Conservation (phyloP, 2,329 filamentous ascomycete species). For the Podosphaera aphanis region DNA sequence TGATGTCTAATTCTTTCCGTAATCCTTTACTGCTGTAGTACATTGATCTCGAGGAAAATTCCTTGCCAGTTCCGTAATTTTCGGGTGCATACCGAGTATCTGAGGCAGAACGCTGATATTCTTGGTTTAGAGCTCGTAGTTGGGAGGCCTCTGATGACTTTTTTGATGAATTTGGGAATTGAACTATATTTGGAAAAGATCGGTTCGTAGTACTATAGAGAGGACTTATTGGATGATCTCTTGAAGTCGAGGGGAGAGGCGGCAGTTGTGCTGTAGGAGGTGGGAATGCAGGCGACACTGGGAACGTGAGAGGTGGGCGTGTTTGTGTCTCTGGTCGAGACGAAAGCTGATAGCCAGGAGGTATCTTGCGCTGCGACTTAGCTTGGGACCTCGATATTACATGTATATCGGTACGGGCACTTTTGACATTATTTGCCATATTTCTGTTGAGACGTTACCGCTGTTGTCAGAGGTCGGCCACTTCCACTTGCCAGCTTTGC, state of each 20-base stretch:
- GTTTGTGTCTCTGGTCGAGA: not conserved
- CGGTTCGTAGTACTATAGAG: slow-evolving; percentile 5
- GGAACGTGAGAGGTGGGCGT: not conserved
- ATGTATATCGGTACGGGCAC: not conserved
- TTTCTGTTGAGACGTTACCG: not conserved
- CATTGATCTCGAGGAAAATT: slow-evolving; percentile 15
- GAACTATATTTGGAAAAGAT: slow-evolving; percentile 8
- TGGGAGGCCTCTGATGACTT: slow-evolving; percentile 15
- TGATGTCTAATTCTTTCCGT: not conserved
- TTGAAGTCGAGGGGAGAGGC: slow-evolving; percentile 4
- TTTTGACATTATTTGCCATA: not conserved
- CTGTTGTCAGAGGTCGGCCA: not conserved
- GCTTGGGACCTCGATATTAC: not conserved
- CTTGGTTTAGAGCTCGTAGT: slow-evolving; percentile 15
- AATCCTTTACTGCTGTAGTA: slow-evolving; percentile 9
- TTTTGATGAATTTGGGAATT: slow-evolving; percentile 8
- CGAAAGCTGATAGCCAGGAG: not conserved
- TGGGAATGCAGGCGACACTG: slow-evolving; percentile 4
- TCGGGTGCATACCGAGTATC: slow-evolving; percentile 11
- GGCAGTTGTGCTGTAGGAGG: slow-evolving; percentile 3
- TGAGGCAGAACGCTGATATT: slow-evolving; percentile 10
- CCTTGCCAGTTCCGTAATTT: slow-evolving; percentile 2
- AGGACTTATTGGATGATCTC: slow-evolving; percentile 7
- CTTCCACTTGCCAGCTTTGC: not conserved
- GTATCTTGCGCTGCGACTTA: not conserved